Conservation (phyloP, 257 asterid genomes). For the Ophiorrhiza pumila region DNA sequence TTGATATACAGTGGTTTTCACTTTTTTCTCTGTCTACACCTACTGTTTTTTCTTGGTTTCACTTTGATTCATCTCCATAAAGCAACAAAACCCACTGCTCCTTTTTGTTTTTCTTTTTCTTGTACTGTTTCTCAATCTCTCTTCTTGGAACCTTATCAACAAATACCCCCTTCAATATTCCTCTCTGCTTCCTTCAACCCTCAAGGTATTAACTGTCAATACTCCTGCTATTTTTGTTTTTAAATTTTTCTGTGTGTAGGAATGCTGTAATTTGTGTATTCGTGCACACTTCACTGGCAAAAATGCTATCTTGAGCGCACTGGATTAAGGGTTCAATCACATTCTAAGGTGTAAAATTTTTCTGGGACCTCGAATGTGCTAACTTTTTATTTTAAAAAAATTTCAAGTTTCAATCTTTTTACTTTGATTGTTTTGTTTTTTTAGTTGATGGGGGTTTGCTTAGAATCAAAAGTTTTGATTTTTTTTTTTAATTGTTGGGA, state of each 20-base stretch:
- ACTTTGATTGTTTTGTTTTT: not conserved
- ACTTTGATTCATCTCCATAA: conserved; percentile 20
- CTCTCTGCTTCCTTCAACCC: conserved; percentile 6
- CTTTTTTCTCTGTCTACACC: conserved; percentile 13
- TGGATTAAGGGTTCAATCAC: conserved; percentile 4
- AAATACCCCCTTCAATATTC: conserved; percentile 16
- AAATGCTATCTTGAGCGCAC: not conserved
- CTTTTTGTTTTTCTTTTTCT: not conserved
- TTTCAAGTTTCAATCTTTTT: not conserved
- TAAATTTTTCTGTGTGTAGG: not conserved
- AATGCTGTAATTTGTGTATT: not conserved
- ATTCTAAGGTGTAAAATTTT: conserved; percentile 5
- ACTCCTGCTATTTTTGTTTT: conserved; percentile 22
- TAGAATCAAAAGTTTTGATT: not conserved
- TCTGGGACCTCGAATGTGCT: not conserved
- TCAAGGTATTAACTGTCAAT: conserved; percentile 16
- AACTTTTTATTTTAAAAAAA: not conserved
- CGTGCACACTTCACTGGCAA: not conserved
- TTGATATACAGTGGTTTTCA: conserved; percentile 1
- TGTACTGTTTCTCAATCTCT: conserved; percentile 1
- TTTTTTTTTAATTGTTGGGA: not conserved
- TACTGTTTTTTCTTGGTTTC: conserved; percentile 13
- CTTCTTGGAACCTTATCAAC: conserved; percentile 23
- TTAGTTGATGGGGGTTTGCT: not conserved
- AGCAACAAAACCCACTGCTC: conserved; percentile 20